A percentile compares a stretch with the other conserved stretches of the same genome.
These are phyloP conservation scores for Skeletonema potamos DNA, from an alignment of 108 stramenopile genomes.

Conservation along the genomic window DNA sequence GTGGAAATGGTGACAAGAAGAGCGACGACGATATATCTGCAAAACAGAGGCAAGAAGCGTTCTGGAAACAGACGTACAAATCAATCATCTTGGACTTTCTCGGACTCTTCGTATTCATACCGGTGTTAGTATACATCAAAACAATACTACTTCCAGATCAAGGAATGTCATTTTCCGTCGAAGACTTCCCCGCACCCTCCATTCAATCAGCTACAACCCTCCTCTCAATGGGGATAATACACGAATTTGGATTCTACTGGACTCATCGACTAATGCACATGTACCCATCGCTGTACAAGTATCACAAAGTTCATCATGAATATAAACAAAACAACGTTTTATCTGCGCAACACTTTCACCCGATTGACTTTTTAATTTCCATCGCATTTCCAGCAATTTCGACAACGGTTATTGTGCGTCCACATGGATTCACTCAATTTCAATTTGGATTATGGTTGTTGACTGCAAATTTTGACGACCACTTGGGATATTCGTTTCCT, in stretches of 20 bases:
- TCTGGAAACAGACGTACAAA: slow-evolving; percentile 21
- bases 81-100: slow-evolving; percentile 10
- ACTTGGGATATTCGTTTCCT: slow-evolving; percentile 46
- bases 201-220: slow-evolving; percentile 7
- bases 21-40: background rate
- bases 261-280: slow-evolving; percentile 32
- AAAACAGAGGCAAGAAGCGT: slow-evolving; percentile 2
- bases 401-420: slow-evolving; percentile 7
- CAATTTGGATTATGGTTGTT: slow-evolving; percentile 43
- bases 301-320: slow-evolving; percentile 49
- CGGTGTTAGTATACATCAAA: slow-evolving; percentile 15
- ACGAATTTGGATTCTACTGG: slow-evolving; percentile 49
- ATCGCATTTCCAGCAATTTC: slow-evolving; percentile 27
- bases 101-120: slow-evolving; percentile 12
- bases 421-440: slow-evolving; percentile 34
- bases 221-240: slow-evolving; percentile 12
- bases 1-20: too few species aligned
- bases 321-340: slow-evolving; percentile 39
- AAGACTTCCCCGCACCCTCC: slow-evolving; percentile 34
- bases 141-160: background rate
- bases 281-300: slow-evolving; percentile 34
- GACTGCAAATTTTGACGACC: slow-evolving; percentile 47
- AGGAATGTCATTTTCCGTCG: slow-evolving; percentile 23
- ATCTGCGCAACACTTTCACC: slow-evolving; percentile 35
- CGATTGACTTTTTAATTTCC: slow-evolving; percentile 29